Evolutionary conservation across 768 basidiomycete genomes (phyloP), one percentile per base, ranked within the genome.

Genomic region (Gelatoporia subvermispora): DNA sequence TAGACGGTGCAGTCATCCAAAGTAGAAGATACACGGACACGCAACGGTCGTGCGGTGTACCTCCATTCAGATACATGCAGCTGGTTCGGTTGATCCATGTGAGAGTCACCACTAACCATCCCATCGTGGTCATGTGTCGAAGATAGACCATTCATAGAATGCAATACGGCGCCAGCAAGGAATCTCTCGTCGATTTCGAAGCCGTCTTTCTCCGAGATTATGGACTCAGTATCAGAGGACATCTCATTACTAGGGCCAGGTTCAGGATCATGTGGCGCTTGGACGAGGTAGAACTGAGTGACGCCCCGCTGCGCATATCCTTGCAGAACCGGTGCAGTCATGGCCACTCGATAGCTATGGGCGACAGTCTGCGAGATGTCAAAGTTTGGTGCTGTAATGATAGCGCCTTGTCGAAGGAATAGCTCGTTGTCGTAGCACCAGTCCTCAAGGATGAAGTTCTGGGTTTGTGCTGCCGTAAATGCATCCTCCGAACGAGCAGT

Each of bases 131-230:
- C 17, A n/a, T 16, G n/a, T 28, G 15, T 15, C 17, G 18, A 18
- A n/a, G 28, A 28, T 23, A 42, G 40, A 39, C 41, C 41, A 23
- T 55, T 23, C 25, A 56, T 23, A 21, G 57, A 43, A 25, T 52
- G 51, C 15, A 76, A 52, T 15, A 79, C 57, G 25, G 81, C 71
- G 50, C 70, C 75, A 8, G 79, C 82, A 20, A 90, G 72, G 63
- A 91, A 91, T 16, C 67, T 75, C 58, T 89, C 83, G 56, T 77
- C 78, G 45, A 91, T 91, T 64, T 89, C 88, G 41, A 88, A 62
- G 16, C 59, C 57, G 18, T 65, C 55, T 1, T 50, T 25, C 45
- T 50, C 48, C n/a, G 54, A 50, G 1, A 28, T 46, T 2, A 44
- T 40, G 11, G 37, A 39, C 1, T 52, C 51, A 1, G 45, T 25